These are phyloP conservation scores for Rhodotorula sp. DNA, from an alignment of 1,284 basidiomycete species.

Conservation along the genomic window DNA sequence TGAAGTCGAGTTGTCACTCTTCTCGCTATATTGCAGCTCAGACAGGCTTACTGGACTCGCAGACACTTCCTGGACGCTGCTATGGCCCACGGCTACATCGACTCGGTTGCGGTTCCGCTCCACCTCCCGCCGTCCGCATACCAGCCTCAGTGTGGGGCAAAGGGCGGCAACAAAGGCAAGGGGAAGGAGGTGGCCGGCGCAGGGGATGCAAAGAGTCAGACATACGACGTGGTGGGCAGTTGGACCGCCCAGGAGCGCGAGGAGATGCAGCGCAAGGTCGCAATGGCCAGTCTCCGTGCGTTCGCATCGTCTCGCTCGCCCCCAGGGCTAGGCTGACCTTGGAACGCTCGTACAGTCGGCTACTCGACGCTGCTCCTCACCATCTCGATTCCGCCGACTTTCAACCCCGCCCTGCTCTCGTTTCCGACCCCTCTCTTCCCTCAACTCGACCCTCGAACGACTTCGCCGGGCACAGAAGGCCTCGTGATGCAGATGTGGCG, in stretches of 20 bases:
- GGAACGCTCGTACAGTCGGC: slow-evolving; percentile 16
- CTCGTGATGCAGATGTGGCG: slow-evolving; percentile 39
- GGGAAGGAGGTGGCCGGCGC: background rate
- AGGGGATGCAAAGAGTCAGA: too few species aligned
- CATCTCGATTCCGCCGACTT: slow-evolving; percentile 27
- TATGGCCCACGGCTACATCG: slow-evolving; percentile 33
- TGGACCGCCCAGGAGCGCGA: slow-evolving; percentile 31
- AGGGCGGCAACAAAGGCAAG: slow-evolving; percentile 25
- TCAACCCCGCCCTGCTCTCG: slow-evolving; percentile 30
- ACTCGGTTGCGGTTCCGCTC: slow-evolving; percentile 33
- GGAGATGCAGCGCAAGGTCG: slow-evolving; percentile 24
- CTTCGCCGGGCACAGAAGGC: slow-evolving; percentile 16
- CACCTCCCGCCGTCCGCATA: slow-evolving; percentile 26
- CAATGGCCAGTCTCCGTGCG: slow-evolving; percentile 30
- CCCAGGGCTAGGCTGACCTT: background rate
- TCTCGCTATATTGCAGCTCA: background rate
- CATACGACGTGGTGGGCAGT: slow-evolving; percentile 27
- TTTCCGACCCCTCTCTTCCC: slow-evolving; percentile 41
- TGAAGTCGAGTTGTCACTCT: background rate
- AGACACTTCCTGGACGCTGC: too few species aligned
- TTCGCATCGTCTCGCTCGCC: background rate
- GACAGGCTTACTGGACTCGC: background rate
- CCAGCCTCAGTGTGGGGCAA: background rate
- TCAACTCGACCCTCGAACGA: slow-evolving; percentile 37
- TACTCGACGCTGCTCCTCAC: slow-evolving; percentile 41